Conservation (phyloP, 345 rosid genomes). For the Salix purpurea region DNA sequence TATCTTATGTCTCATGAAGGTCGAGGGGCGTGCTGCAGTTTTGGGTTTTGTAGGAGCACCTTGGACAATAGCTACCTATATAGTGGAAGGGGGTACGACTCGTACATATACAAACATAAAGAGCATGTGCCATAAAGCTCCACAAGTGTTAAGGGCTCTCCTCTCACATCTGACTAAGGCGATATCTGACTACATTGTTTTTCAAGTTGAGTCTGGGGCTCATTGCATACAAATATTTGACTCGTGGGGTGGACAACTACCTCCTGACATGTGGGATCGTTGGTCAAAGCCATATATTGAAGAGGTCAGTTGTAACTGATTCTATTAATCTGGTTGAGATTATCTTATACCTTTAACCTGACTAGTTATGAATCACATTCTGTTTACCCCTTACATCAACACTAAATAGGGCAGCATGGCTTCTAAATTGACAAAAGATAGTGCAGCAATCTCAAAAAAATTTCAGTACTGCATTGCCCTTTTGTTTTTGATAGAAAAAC, state of each 20-base stretch:
- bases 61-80: slow-evolving; percentile 91
- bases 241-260: slow-evolving; percentile 97
- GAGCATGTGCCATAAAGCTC: slow-evolving; percentile 87
- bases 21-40: slow-evolving; percentile 69
- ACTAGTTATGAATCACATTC: background rate
- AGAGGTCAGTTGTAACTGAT: slow-evolving; percentile 44
- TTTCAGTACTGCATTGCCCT: background rate
- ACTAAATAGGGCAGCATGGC: background rate
- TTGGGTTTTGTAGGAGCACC: slow-evolving; percentile 94
- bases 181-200: slow-evolving; percentile 67
- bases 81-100: slow-evolving; percentile 88
- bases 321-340: background rate
- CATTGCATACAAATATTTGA: slow-evolving; percentile 93
- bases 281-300: slow-evolving; percentile 88
- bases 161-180: slow-evolving; percentile 78
- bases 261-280: slow-evolving; percentile 80
- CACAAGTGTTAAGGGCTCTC: slow-evolving; percentile 62
- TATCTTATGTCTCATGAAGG: slow-evolving; percentile 33
- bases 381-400: background rate
- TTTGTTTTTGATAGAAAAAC: background rate
- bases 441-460: background rate
- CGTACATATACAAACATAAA: slow-evolving; percentile 74
- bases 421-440: background rate
- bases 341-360: background rate
- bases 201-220: slow-evolving; percentile 86